These are phyloP conservation scores for Boletus eberwhitei DNA, from an alignment of 768 basidiomycete species.

Conservation along the genomic window DNA sequence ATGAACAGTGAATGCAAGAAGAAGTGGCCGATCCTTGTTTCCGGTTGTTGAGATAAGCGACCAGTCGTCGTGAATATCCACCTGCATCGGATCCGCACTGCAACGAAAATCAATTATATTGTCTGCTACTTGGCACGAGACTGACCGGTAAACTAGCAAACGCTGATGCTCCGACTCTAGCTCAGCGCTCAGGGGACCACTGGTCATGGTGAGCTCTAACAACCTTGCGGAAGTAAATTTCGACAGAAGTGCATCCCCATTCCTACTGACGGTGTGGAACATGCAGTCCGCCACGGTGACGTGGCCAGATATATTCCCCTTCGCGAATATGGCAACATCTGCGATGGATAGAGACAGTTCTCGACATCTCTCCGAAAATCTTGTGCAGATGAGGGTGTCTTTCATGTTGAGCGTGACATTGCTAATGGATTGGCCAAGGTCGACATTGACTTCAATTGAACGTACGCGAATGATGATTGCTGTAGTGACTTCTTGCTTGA, in stretches of 20 bases:
- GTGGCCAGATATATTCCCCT: constrained; percentile 69
- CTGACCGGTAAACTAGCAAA: constrained; percentile 72
- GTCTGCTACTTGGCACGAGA: constrained; percentile 1
- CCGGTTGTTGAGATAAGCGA: constrained; percentile 43
- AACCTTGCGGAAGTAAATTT: constrained; percentile 44
- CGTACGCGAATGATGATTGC: constrained; percentile 68
- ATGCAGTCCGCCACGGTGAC: constrained; percentile 64
- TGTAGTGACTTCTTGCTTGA: constrained; percentile 52
- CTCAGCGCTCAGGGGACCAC: constrained; percentile 60
- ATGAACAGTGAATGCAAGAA: constrained; percentile 70
- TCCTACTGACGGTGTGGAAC: constrained; percentile 70
- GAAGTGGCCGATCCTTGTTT: constrained; percentile 49
- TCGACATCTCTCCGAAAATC: constrained; percentile 55
- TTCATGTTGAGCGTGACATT: constrained; percentile 61
- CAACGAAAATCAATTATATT: constrained; percentile 2
- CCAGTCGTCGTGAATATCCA: constrained; percentile 84
- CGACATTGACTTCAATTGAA: constrained; percentile 67
- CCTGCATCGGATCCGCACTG: constrained; percentile 75
- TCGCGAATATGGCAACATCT: constrained; percentile 52
- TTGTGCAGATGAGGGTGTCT: constrained; percentile 62
- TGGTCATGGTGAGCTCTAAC: constrained; percentile 73
- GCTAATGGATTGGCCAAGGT: constrained; percentile 86
- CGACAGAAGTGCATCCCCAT: constrained; percentile 37
- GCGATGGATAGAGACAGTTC: constrained; percentile 66
- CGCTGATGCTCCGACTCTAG: constrained; percentile 77